Base-by-base conservation (phyloP, 306 rosid species). In the Sphenostylis stenocarpa region DNA sequence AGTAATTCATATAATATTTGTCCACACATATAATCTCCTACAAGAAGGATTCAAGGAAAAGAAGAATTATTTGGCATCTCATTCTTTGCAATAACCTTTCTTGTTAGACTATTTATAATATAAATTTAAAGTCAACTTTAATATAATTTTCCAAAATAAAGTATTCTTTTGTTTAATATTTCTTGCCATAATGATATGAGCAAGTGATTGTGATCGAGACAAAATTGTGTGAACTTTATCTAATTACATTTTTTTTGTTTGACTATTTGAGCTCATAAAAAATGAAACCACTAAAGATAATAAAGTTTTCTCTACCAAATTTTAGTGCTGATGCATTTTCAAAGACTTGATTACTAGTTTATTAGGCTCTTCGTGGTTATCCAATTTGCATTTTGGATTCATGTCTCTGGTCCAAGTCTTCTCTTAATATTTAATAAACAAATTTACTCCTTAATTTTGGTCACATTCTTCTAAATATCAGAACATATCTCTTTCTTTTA, bases 51-150 rank as follows among this genome's bases (percentile, higher is more conserved):
- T 67, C 29, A 8, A 16, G 38, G 13, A 53, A 58, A 44, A 61
- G 2, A 48, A 71, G 33, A 61, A 19, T n/a, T 60, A 3, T 56
- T 72, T 33, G 45, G 39, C 38, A 5, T 28, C 11, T 41, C 0
- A 8, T 31, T 31, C 48, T 23, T 60, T 70, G 58, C 10, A 62
- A 17, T 13, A 17, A 31, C 69, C 68, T 73, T 49, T 20, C 14
- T 51, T 51, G 78, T 31, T 45, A 15, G 16, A 34, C 20, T 8
- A 8, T 65, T 17, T 10, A 57, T 33, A n/a, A 57, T 55, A 47
- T 48, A 67, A 78, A 73, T 67, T 6, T 19, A 2, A 49, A 72
- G 81, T 79, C 84, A 83, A 75, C 84, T 79, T 33, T 70, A 4
- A 26, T 56, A 12, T 6, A 14, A 15, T 7, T 10, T 14, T 77